Evolutionary conservation across 1,139 yeast genomes (phyloP).

Genomic region (Saccharomyces hybrid): DNA sequence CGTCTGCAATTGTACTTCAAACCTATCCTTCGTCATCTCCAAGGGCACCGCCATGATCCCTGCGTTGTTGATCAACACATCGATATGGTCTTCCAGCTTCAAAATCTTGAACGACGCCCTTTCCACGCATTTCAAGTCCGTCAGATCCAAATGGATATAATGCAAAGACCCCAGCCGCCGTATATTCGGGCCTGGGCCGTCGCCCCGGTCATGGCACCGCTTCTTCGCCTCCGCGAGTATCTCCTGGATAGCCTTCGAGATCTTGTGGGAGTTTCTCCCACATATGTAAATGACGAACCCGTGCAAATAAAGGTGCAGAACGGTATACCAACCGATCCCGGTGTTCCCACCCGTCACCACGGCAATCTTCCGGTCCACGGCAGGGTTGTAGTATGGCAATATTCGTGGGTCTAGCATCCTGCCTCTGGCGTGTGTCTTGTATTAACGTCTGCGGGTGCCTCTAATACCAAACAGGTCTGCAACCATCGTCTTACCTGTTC

Average conservation of each 20-base stretch:
- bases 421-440: background rate
- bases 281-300: conserved; percentile 70
- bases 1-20: conserved; percentile 75
- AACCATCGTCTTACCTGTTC: background rate
- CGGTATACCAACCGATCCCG: conserved; percentile 75
- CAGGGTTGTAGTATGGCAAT: conserved; percentile 34
- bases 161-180: conserved; percentile 49
- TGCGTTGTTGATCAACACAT: conserved; percentile 69
- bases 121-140: conserved; percentile 51
- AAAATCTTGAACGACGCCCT: conserved; percentile 46
- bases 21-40: conserved; percentile 56
- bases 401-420: conserved; percentile 22
- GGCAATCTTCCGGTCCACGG: conserved; percentile 47
- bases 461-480: background rate
- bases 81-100: conserved; percentile 44
- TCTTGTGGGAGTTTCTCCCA: conserved; percentile 56
- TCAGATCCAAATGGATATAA: conserved; percentile 55
- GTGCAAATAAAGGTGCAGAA: conserved; percentile 65
- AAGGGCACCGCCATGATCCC: conserved; percentile 76
- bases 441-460: background rate
- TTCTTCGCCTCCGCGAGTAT: conserved; percentile 47
- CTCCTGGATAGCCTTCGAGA: conserved; percentile 48
- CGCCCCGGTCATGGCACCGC: conserved; percentile 10
- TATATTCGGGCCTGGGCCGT: background rate
- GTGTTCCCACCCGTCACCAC: conserved; percentile 74